Evolutionary conservation across 768 basidiomycete species (phyloP), one percentile per base, ranked within the genome.

Genomic region (Asterophora lycoperdoides): DNA sequence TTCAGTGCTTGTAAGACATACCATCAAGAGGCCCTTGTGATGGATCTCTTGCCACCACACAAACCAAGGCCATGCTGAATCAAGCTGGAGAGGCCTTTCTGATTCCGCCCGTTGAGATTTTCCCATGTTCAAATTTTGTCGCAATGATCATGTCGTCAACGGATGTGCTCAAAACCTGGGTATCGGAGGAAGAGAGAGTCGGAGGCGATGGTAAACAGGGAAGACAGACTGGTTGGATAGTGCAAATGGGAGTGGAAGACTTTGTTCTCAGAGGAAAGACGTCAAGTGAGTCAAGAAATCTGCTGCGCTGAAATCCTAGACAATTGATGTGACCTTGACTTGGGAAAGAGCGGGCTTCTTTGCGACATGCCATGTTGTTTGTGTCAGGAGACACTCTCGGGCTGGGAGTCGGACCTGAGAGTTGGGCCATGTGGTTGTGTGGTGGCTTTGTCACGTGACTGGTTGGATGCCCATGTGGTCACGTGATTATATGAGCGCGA

Each of bases 41-140:
- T 19, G 2, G 33, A 40, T 44, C 44, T 3, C 36, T 18, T 18
- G 30, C 30, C 29, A 23, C 23, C 23, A 41, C 39, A 15, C 46
- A 52, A 1, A 60, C 60, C 10, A 65, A 49, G 2, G 62, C 56
- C 0, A 58, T 64, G 41, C 60, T 62, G 26, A 60, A 61, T 20
- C 48, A 42, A 10, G 47, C 56, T 1, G 56, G 41, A 13, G 42
- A 43, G 18, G 44, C 58, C 4, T 51, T 39, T 41, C 54, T 56
- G 11, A 62, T 53, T 2, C 60, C 60, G n/a, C 3, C 45, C 41
- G 1, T 17, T 17, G 3, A 55, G 8, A 49, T 13, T 1, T 11
- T 41, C 18, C 20, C 40, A 3, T 46, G 46, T 7, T 42, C 23
- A 0, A 38, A 37, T 38, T 40, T 51, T 6, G 53, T 51, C 0